Base-by-base conservation (phyloP, 1,284 basidiomycete species). In the Ganoderma boninense region DNA sequence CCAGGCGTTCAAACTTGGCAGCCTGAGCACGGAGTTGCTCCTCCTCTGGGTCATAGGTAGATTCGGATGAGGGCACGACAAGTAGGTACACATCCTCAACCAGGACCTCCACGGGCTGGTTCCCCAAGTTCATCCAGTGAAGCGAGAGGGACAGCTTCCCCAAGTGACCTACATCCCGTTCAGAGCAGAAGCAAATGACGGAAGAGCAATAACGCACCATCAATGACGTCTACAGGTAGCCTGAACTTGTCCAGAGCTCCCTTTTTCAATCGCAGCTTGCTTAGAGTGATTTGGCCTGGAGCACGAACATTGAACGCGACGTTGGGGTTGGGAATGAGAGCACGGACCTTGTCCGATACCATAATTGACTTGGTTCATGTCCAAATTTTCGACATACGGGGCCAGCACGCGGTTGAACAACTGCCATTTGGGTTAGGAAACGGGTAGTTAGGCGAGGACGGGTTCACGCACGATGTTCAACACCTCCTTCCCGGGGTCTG, bases 1-100 rank as follows among this genome's bases (percentile, higher is more conserved):
- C 90, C 62, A 99, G 86, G 63, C 95, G 92, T 79, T 99, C 97
- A 74, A 92, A 88, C 84, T 99, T 99, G 14, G 92, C 89, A 3
- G 94, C 94, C 77, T 98, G 95, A 44, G 88, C 88, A 65, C 97
- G 88, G 54, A 85, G 82, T 75, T 94, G 95, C 73, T 98, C 96
- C 79, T 99, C 97, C 75, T 92, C 91, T 2, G 92, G 89, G 80
- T 98, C 92, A 69, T 92, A 86, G 67, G 87, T 87, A 38, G 87
- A 89, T 77, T 91, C 89, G 20, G 92, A 87, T 23, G 94, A 93
- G 20, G 96, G 96, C 10, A 94, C 89, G n/a, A 97, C 95, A 66
- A 99, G 91, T 26, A 99, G 89, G 80, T 97, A 98, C 62, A 99
- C 94, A 82, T 99, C 96, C 81, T 99, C 97, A 71, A 99, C 90